These are phyloP conservation scores for Hypoxylon sp. DNA, from an alignment of 2,329 filamentous ascomycete species.

Conservation along the genomic window DNA sequence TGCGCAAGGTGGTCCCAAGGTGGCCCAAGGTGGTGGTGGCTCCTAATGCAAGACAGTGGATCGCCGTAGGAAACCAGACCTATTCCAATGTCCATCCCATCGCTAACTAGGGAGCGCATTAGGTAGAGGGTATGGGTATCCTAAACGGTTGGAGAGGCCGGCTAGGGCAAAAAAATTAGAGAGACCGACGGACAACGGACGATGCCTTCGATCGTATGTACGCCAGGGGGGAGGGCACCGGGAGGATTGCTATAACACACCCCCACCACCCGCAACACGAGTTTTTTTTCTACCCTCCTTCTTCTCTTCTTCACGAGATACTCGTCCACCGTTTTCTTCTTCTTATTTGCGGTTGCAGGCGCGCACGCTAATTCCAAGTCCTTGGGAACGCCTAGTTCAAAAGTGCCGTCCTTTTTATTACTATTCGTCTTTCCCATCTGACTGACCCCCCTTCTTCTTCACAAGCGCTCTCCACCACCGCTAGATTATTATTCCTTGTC, in stretches of 20 bases:
- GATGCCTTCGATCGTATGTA: constrained; percentile 9
- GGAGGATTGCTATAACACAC: constrained; percentile 55
- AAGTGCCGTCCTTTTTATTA: constrained; percentile 56
- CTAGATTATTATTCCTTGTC: constrained; percentile 47
- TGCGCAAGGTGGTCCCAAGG: constrained; percentile 2
- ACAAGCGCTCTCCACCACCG: constrained; percentile 39
- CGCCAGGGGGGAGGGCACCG: constrained; percentile 21
- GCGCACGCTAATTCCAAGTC: constrained; percentile 67
- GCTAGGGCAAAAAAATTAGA: not conserved
- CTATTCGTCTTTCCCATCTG: constrained; percentile 53
- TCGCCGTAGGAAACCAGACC: constrained; percentile 30
- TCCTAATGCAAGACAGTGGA: constrained; percentile 41
- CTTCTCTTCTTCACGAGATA: constrained; percentile 63
- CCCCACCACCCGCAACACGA: constrained; percentile 58
- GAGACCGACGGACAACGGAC: not conserved
- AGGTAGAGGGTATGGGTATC: no score
- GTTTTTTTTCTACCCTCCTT: constrained; percentile 57
- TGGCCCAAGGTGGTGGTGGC: constrained; percentile 18
- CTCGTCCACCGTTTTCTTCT: constrained; percentile 67
- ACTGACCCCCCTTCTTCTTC: constrained; percentile 38
- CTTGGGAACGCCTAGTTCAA: constrained; percentile 63
- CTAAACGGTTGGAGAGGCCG: constrained; percentile 28
- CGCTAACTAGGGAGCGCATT: constrained; percentile 34
- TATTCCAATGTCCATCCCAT: constrained; percentile 24
- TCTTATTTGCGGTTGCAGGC: constrained; percentile 66